Conservation (phyloP, 2,329 filamentous ascomycete genomes). For the Trichoderma semiorbis region DNA sequence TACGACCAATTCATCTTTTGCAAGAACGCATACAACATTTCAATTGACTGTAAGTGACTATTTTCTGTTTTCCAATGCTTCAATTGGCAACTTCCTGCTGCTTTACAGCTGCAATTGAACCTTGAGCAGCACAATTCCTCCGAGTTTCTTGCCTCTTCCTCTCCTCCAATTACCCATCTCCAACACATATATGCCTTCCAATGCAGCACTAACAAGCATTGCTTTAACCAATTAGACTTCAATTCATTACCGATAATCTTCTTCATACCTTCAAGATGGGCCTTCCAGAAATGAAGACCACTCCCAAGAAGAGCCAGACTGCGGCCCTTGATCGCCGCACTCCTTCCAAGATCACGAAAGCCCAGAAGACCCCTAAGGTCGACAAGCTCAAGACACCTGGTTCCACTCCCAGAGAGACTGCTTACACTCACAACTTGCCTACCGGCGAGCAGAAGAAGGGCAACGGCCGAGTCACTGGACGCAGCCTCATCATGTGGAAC, state of each 20-base stretch:
- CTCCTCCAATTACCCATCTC: not conserved
- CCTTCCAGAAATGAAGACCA: slow-evolving; percentile 20
- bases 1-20: not conserved
- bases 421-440: slow-evolving; percentile 26
- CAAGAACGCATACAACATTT: not conserved
- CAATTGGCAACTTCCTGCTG: not conserved
- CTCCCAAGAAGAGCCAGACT: slow-evolving; percentile 23
- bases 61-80: not conserved
- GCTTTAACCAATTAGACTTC: not conserved
- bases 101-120: not conserved
- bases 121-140: not conserved
- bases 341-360: slow-evolving; percentile 17
- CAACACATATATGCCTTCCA: not conserved
- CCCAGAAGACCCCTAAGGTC: not conserved
- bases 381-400: not conserved
- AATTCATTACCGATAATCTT: not conserved
- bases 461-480: slow-evolving; percentile 33
- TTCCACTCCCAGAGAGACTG: slow-evolving; percentile 18
- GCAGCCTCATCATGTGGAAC: slow-evolving; percentile 42
- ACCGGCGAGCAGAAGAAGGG: slow-evolving; percentile 26
- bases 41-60: slow-evolving; percentile 1
- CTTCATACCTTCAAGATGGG: slow-evolving; percentile 18
- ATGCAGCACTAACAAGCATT: not conserved
- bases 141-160: not conserved
- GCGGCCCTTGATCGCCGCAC: slow-evolving; percentile 17